Evolutionary conservation across 371 early-diverging fungal genomes (phyloP), one percentile per base, ranked within the genome.

Genomic region (Mucor circinelloides): DNA sequence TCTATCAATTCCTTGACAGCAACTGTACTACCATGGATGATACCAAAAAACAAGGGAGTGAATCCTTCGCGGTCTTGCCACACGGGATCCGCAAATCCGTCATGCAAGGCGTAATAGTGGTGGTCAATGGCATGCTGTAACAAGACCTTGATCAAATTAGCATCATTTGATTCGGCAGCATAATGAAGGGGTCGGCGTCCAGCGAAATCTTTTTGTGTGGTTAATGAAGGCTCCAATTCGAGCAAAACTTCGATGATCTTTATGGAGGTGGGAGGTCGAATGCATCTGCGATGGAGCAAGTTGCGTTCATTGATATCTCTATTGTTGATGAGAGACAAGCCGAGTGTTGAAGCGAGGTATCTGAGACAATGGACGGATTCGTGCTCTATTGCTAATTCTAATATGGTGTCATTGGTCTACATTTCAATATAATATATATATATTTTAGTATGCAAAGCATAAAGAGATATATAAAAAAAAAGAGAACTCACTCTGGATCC

Each of bases 171-270:
- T 74, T 89, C 81, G 9, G 87, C 87, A 3, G 90, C 88, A 61
- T 91, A 91, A 59, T 93, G 93, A 40, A 91, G 67, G 0, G 93
- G 89, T 1, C 85, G 79, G 36, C 90, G 80, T 5, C 91, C 91
- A 60, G 84, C 77, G 63, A 87, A 87, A 67, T 92, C 93, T 6
- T 65, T 67, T 50, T 78, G 80, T 15, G 40, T 38, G 12, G 79
- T 50, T 17, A 77, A 21, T 1, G 50, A 64, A 12, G 79, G 73
- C 19, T 64, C 74, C 13, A 75, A 27, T 0, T 65, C 44, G 1
- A 79, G 46, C 0, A 80, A 40, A 15, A 67, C 52, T 36, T 60
- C 21, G 10, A 74, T 32, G 9, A 75, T 57, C 0, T 56, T 57
- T 7, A 69, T 48, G 4, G 73, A 57, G 6, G 61, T 25, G 12